phyloP scores from a whole-genome alignment of 2,329 filamentous ascomycete species.

The Sporothrix protearum region DNA sequence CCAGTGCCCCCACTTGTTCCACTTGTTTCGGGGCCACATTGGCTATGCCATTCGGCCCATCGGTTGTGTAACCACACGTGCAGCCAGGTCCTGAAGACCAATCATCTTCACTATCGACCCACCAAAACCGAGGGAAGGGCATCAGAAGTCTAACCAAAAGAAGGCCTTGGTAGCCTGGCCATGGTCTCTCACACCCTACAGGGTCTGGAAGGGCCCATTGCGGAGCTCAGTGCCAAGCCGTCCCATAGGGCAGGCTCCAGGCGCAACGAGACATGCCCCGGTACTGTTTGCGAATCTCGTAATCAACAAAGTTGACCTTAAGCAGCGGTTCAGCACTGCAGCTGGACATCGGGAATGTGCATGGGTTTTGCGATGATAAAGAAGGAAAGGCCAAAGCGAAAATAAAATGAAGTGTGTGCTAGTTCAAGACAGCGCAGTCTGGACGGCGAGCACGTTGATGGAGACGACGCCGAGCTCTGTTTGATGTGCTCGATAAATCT shows the following conservation, averaged over 20 bases:
- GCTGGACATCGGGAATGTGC: background rate
- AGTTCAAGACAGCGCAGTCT: background rate
- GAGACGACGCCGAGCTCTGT: background rate
- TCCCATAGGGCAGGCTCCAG: background rate
- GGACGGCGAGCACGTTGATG: background rate
- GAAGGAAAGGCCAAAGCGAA: background rate
- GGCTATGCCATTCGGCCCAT: constrained; percentile 11
- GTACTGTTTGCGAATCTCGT: background rate
- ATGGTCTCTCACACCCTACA: background rate
- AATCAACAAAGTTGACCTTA: background rate
- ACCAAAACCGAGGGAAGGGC: background rate
- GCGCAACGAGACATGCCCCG: background rate
- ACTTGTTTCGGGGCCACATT: background rate
- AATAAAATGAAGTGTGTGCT: background rate
- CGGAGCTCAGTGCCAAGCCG: background rate
- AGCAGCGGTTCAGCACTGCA: background rate
- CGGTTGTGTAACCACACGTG: constrained; percentile 12
- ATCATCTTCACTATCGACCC: background rate
- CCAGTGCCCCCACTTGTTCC: background rate
- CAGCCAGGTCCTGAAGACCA: background rate
- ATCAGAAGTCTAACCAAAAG: too few relatives aligned
- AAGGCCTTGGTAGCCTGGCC: background rate
- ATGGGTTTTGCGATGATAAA: background rate
- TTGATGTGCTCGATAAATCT: background rate
- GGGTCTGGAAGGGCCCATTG: background rate